Evolutionary conservation across 805 yeast species (phyloP).

Genomic region (Nakazawaea ambrosiae): DNA sequence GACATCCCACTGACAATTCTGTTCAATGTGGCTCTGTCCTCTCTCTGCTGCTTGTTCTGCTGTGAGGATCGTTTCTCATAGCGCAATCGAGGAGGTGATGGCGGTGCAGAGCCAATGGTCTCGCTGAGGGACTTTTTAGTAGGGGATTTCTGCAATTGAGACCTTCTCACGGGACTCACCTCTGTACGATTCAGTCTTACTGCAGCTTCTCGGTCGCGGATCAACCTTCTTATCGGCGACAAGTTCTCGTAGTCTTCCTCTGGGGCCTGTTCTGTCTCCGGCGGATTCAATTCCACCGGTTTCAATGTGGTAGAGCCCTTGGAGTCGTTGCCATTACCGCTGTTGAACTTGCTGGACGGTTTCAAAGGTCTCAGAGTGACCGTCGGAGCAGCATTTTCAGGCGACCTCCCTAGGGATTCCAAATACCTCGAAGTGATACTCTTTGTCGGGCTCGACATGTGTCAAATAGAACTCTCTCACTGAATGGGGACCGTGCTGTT

Average conservation of each 20-base stretch:
- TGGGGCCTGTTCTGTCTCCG: not conserved
- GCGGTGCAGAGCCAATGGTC: not conserved
- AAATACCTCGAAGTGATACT: constrained; percentile 19
- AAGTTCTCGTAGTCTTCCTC: constrained; percentile 7
- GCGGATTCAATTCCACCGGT: too few relatives aligned
- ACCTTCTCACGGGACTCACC: constrained; percentile 12
- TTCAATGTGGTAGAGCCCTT: not conserved
- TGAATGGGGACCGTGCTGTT: too few relatives aligned
- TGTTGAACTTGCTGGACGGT: constrained; percentile 9
- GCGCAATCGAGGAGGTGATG: constrained; percentile 3
- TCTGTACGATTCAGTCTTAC: constrained; percentile 17
- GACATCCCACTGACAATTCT: constrained; percentile 26
- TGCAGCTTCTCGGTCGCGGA: constrained; percentile 26
- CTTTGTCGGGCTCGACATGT: not conserved
- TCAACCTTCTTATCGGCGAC: constrained; percentile 26
- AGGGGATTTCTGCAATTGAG: constrained; percentile 17
- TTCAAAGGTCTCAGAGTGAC: constrained; percentile 15
- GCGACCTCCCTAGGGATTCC: constrained; percentile 22
- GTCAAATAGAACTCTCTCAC: too few relatives aligned
- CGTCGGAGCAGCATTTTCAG: constrained; percentile 20
- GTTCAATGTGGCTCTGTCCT: constrained; percentile 25
- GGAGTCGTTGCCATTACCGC: not conserved
- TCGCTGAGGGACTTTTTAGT: constrained; percentile 2
- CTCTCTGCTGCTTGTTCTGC: constrained; percentile 12
- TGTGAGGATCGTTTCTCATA: constrained; percentile 5